Evolutionary conservation across 140 eudicot genomes (phyloP).

Genomic region (Oenanthe javanica): DNA sequence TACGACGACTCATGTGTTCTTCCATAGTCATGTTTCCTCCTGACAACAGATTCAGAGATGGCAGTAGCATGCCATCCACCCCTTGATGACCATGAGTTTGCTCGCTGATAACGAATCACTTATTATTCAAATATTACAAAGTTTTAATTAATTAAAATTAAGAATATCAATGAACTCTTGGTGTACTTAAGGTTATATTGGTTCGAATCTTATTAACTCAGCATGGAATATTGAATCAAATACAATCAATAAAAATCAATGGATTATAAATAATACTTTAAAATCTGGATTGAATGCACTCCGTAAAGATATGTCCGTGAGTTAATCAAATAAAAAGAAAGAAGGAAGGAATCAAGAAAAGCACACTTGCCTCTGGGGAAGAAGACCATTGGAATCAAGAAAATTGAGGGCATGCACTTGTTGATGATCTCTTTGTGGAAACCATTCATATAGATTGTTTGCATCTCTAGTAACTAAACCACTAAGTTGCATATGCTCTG

Average conservation of each 20-base stretch:
- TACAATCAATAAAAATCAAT: no score
- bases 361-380: not conserved
- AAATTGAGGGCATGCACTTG: slow-evolving; percentile 57
- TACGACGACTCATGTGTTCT: slow-evolving; percentile 15
- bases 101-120: not conserved
- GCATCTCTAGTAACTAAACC: slow-evolving; percentile 33
- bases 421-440: slow-evolving; percentile 70
- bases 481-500: slow-evolving; percentile 23
- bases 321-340: no score
- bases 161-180: no score
- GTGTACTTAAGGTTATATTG: no score
- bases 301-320: no score
- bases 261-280: no score
- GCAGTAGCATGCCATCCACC: not conserved
- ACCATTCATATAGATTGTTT: slow-evolving; percentile 47
- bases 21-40: slow-evolving; percentile 39
- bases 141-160: no score
- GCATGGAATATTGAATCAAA: no score
- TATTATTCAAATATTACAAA: no score
- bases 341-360: not conserved
- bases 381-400: slow-evolving; percentile 48
- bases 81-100: not conserved
- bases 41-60: slow-evolving; percentile 18
- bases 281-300: no score
- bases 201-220: no score